These are phyloP conservation scores for Camptophora hylomeconis DNA, from an alignment of 2,329 filamentous ascomycete genomes.

Conservation along the genomic window DNA sequence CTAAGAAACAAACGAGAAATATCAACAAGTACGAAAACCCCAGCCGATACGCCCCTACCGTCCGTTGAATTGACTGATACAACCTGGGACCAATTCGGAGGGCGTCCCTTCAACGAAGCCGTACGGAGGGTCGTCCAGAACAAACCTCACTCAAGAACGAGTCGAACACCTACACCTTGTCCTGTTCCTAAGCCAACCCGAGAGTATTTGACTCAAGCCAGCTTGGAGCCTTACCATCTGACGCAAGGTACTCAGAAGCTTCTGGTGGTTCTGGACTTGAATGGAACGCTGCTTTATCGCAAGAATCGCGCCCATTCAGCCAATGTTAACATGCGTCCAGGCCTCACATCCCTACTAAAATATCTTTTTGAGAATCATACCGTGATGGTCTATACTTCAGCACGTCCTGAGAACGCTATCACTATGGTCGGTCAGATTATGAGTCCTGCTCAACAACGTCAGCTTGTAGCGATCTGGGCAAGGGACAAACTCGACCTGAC, in stretches of 20 bases:
- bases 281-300: slow-evolving; percentile 75
- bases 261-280: slow-evolving; percentile 80
- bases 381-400: slow-evolving; percentile 87
- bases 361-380: slow-evolving; percentile 63
- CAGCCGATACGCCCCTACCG: slow-evolving; percentile 5
- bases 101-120: background rate
- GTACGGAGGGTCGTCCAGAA: slow-evolving; percentile 1
- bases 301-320: slow-evolving; percentile 31
- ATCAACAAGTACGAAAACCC: slow-evolving; percentile 4
- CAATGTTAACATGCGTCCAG: slow-evolving; percentile 52
- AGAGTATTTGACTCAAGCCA: slow-evolving; percentile 47
- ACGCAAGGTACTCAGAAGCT: slow-evolving; percentile 46
- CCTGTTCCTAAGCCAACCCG: slow-evolving; percentile 45
- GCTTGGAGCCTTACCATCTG: slow-evolving; percentile 29
- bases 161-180: slow-evolving; percentile 5
- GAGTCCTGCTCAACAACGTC: slow-evolving; percentile 40
- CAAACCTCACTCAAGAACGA: slow-evolving; percentile 2
- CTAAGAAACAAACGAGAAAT: no score
- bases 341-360: slow-evolving; percentile 54
- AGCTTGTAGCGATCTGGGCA: slow-evolving; percentile 61
- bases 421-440: slow-evolving; percentile 51
- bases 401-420: slow-evolving; percentile 57
- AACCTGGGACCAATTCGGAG: slow-evolving; percentile 5
- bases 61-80: slow-evolving; percentile 6
- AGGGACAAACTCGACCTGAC: slow-evolving; percentile 64